Evolutionary conservation across 441 rosid species (phyloP).

Genomic region (Pelargonium citronellum): DNA sequence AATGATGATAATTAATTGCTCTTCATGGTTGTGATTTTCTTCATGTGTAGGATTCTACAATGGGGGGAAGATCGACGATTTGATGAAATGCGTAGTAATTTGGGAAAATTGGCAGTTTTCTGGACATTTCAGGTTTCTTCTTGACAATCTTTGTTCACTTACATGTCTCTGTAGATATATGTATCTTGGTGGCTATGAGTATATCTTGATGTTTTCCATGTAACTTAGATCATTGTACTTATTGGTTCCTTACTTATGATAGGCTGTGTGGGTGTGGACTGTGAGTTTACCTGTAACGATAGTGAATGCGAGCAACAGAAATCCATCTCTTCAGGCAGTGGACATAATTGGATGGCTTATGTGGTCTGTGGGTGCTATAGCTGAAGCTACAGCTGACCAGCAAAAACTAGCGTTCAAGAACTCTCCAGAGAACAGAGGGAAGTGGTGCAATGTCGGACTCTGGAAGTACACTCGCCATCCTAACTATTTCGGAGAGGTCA

Average conservation of each 20-base stretch:
- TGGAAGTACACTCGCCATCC: slow-evolving; percentile 92
- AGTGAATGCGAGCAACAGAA: slow-evolving; percentile 67
- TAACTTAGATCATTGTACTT: background rate
- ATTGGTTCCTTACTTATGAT: slow-evolving; percentile 18
- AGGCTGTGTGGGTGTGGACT: slow-evolving; percentile 97
- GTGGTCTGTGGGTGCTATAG: slow-evolving; percentile 52
- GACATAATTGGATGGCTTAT: slow-evolving; percentile 85
- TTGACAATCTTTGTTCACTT: background rate
- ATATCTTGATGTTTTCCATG: slow-evolving; percentile 9
- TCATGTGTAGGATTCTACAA: slow-evolving; percentile 51
- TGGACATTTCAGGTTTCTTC: slow-evolving; percentile 73
- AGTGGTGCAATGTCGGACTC: slow-evolving; percentile 73
- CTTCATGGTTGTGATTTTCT: slow-evolving; percentile 6
- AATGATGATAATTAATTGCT: too few relatives aligned
- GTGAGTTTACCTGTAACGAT: slow-evolving; percentile 87
- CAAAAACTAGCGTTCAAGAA: slow-evolving; percentile 76
- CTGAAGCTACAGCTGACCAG: slow-evolving; percentile 82
- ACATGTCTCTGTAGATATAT: background rate
- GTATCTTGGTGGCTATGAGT: slow-evolving; percentile 10
- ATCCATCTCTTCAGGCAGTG: slow-evolving; percentile 51
- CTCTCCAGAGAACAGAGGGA: slow-evolving; percentile 66
- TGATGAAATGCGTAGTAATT: slow-evolving; percentile 71
- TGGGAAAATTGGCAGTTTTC: slow-evolving; percentile 65
- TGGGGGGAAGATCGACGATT: slow-evolving; percentile 96
- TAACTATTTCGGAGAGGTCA: slow-evolving; percentile 95